Evolutionary conservation across 768 basidiomycete genomes (phyloP).

Genomic region (Naganishia randhawae): DNA sequence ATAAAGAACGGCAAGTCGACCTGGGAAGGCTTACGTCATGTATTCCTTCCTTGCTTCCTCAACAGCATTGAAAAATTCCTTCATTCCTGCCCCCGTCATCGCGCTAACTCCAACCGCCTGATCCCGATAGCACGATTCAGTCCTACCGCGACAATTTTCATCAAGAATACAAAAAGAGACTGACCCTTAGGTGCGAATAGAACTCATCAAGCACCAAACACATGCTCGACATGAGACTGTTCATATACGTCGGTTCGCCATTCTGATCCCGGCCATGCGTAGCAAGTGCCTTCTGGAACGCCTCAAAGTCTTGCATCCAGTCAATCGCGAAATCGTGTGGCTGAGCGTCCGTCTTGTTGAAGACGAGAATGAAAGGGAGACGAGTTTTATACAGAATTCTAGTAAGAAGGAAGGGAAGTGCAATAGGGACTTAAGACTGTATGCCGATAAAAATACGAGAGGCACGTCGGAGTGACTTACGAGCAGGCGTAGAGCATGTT

Average conservation of each 20-base stretch:
- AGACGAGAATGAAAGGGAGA: slow-evolving; percentile 92
- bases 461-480: slow-evolving; percentile 52
- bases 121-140: neutral
- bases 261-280: slow-evolving; percentile 68
- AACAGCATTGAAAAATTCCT: slow-evolving; percentile 87
- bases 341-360: slow-evolving; percentile 96
- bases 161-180: slow-evolving; percentile 30
- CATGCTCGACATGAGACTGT: slow-evolving; percentile 98
- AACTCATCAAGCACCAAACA: slow-evolving; percentile 96
- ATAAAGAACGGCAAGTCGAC: neutral
- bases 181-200: slow-evolving; percentile 87
- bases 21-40: slow-evolving; percentile 61
- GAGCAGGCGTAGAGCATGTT: slow-evolving; percentile 99
- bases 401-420: too few species aligned
- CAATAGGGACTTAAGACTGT: neutral
- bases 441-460: neutral
- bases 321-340: slow-evolving; percentile 86
- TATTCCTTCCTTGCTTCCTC: slow-evolving; percentile 83
- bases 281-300: slow-evolving; percentile 81
- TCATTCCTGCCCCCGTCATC: slow-evolving; percentile 88
- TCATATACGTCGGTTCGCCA: slow-evolving; percentile 90
- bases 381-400: slow-evolving; percentile 98
- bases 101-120: slow-evolving; percentile 95
- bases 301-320: slow-evolving; percentile 98
- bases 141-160: too few species aligned